These are phyloP conservation scores for Agaricus subrufescens DNA, from an alignment of 768 basidiomycete species.

Conservation along the genomic window DNA sequence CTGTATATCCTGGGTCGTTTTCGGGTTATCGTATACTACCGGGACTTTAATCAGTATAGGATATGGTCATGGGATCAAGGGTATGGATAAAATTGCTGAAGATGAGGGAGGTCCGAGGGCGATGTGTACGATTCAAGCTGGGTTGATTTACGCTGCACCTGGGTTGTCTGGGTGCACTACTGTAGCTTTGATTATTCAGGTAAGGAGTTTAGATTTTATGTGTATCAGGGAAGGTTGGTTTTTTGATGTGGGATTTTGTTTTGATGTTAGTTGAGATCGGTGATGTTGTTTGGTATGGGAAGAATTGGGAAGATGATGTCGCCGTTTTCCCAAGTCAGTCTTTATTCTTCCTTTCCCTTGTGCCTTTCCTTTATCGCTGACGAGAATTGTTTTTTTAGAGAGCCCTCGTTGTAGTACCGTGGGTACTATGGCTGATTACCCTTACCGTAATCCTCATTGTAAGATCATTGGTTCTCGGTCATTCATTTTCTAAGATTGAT, in stretches of 20 bases:
- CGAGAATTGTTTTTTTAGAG: not conserved
- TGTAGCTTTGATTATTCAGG: slow-evolving; percentile 6
- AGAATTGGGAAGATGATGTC: not conserved
- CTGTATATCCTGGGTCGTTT: not conserved
- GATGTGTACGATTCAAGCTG: slow-evolving; percentile 3
- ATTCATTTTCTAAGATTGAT: too few species aligned
- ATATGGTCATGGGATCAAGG: not conserved
- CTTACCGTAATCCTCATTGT: not conserved
- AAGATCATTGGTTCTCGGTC: not conserved
- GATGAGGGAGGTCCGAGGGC: not conserved
- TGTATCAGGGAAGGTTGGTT: too few species aligned
- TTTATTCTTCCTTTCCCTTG: not conserved
- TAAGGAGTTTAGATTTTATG: not conserved
- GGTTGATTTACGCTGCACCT: slow-evolving; percentile 4
- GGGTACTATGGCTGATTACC: slow-evolving; percentile 3
- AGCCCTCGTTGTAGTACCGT: not conserved
- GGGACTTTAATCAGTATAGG: not conserved
- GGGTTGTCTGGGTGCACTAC: slow-evolving; percentile 1
- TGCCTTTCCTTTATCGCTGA: not conserved
- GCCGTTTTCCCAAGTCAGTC: not conserved
- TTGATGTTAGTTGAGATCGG: not conserved
- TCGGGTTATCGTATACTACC: slow-evolving; percentile 2
- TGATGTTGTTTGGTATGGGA: slow-evolving; percentile 1
- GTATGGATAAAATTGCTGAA: not conserved
- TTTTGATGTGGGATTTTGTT: not conserved